These are phyloP conservation scores for Carex scoparia DNA, from an alignment of 176 grass and related monocot species.

Conservation along the genomic window DNA sequence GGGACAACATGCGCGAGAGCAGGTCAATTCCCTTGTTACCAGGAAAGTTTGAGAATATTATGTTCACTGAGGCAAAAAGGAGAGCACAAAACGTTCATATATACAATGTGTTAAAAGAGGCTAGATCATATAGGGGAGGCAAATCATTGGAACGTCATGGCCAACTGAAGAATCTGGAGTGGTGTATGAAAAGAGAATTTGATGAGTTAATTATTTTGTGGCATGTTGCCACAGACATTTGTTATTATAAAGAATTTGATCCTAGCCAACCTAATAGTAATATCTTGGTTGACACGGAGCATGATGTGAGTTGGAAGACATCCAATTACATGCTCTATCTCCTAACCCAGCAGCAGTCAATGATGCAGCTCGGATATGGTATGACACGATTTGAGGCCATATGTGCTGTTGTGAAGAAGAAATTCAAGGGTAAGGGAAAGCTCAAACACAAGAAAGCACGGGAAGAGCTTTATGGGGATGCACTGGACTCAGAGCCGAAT, in stretches of 20 bases:
- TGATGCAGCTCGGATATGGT: no score
- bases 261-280: no score
- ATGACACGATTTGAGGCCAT: no score
- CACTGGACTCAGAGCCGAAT: no score
- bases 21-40: not conserved
- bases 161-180: not conserved
- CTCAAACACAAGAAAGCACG: no score
- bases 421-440: no score
- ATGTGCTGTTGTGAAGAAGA: no score
- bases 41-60: not conserved
- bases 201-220: conserved; percentile 31
- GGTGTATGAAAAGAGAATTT: not conserved
- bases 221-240: conserved; percentile 36
- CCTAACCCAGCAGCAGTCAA: not conserved
- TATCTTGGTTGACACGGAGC: no score
- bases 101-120: not conserved
- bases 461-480: no score
- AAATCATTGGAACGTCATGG: not conserved
- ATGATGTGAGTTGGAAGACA: not conserved
- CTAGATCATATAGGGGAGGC: not conserved
- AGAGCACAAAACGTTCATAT: not conserved
- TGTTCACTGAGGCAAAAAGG: conserved; percentile 17
- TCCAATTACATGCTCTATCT: conserved; percentile 39
- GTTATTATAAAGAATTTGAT: not conserved
- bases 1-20: no score